These are phyloP conservation scores for Monilinia laxa DNA, from an alignment of 2,329 filamentous ascomycete genomes.

Conservation along the genomic window DNA sequence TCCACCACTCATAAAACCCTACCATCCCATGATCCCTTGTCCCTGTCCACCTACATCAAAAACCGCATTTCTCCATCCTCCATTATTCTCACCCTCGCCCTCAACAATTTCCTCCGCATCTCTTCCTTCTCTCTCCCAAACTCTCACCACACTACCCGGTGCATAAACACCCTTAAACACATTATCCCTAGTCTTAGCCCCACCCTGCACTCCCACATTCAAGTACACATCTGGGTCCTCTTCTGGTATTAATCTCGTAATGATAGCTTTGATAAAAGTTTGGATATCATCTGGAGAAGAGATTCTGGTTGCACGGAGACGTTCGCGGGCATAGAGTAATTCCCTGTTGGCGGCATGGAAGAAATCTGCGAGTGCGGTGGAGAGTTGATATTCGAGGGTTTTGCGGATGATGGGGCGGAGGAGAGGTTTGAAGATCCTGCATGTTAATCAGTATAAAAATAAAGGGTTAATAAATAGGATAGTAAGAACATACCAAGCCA, in stretches of 20 bases:
- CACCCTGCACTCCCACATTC: slow-evolving; percentile 65
- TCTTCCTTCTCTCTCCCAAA: slow-evolving; percentile 81
- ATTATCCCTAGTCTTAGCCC: slow-evolving; percentile 53
- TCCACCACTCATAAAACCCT: background rate
- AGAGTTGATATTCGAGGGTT: slow-evolving; percentile 75
- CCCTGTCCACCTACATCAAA: slow-evolving; percentile 14
- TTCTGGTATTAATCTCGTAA: slow-evolving; percentile 70
- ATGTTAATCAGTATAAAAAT: background rate
- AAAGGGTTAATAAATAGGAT: background rate
- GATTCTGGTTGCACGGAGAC: slow-evolving; percentile 81
- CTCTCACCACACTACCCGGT: slow-evolving; percentile 81
- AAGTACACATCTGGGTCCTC: slow-evolving; percentile 76
- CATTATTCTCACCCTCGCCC: slow-evolving; percentile 52
- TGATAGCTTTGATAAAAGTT: slow-evolving; percentile 79
- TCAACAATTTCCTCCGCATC: slow-evolving; percentile 71
- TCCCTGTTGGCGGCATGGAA: slow-evolving; percentile 79
- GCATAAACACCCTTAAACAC: slow-evolving; percentile 84
- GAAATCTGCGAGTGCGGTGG: slow-evolving; percentile 65
- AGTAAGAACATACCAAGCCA: slow-evolving; percentile 58
- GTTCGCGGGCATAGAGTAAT: slow-evolving; percentile 80
- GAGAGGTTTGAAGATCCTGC: slow-evolving; percentile 69
- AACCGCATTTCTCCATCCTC: slow-evolving; percentile 1
- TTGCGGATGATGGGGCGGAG: slow-evolving; percentile 78
- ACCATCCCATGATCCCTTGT: slow-evolving; percentile 13
- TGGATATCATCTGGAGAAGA: slow-evolving; percentile 74